These are phyloP conservation scores for Gossypium lobatum DNA, from an alignment of 441 rosid species.

Conservation along the genomic window DNA sequence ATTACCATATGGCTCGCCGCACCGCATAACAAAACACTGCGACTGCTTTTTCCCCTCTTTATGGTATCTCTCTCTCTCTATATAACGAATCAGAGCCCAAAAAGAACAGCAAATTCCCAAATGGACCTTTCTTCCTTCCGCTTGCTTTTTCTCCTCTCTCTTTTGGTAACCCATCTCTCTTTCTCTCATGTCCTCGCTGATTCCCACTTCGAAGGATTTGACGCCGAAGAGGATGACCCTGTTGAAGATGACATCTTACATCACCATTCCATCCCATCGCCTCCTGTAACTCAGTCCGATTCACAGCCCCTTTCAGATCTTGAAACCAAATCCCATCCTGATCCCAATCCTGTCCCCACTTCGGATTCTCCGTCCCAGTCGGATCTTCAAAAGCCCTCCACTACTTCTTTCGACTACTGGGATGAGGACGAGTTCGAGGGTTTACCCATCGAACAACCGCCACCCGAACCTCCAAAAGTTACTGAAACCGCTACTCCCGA, in stretches of 20 bases:
- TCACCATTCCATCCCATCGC: conserved; percentile 46
- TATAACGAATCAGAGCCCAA: not conserved
- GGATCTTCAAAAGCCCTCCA: conserved; percentile 27
- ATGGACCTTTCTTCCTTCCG: conserved; percentile 15
- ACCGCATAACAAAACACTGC: no score
- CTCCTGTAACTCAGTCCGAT: conserved; percentile 52
- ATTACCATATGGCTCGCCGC: not conserved
- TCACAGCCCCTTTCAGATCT: conserved; percentile 30
- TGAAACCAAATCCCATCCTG: conserved; percentile 13
- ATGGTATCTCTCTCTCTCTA: not conserved
- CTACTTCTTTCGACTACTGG: conserved; percentile 66
- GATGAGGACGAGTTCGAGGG: conserved; percentile 97
- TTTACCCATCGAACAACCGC: conserved; percentile 37
- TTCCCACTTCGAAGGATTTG: conserved; percentile 87
- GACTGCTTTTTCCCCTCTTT: not conserved
- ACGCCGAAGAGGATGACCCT: conserved; percentile 59
- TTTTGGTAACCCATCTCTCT: conserved; percentile 19
- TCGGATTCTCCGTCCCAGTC: conserved; percentile 23
- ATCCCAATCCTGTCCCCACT: conserved; percentile 16
- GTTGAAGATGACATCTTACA: conserved; percentile 38
- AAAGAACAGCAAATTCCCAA: not conserved
- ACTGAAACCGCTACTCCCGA: conserved; percentile 29
- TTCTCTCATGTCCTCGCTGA: conserved; percentile 27
- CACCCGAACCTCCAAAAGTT: conserved; percentile 19
- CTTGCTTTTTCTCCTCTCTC: conserved; percentile 25